Base-by-base conservation (phyloP, 2,329 filamentous ascomycete genomes). In the Diaporthe australafricana region DNA sequence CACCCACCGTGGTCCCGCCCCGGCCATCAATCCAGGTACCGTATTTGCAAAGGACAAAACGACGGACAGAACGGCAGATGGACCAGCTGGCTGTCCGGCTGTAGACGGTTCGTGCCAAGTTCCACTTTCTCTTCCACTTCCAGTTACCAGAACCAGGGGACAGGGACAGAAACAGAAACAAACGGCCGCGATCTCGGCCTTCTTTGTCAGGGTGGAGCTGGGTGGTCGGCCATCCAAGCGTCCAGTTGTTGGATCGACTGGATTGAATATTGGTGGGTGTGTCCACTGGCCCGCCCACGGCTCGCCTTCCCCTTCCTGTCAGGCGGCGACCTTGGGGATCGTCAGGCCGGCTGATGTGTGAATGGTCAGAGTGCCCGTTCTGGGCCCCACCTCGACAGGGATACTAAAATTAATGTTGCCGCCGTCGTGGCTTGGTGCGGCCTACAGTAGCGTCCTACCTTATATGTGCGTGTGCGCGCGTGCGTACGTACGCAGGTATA, bases 361-460 rank as follows among this genome's bases (percentile, higher is more conserved):
- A 72, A 56, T 72, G 71, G 71, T 38, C 40, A 42, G 48, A 66
- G 20, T 20, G 53, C 32, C 32, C 53, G 35, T 38, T 20, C 30
- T 50, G 38, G 22, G 32, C 56, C 30, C 72, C 72, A 68, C 45
- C 27, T 48, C 16, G 7, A 32, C 67, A 72, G 67, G 67, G 67
- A 47, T 42, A 47, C 20, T 69, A 57, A 70, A 69, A 73, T 73
- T 65, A 73, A 60, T 72, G 67, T 62, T 73, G 72, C 69, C 69
- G 70, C 72, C 67, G 48, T 70, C 57, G 68, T 72, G 71, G 67
- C 71, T 60, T 66, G 71, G 57, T 50, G 57, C 56, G 67, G 42
- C 40, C 45, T 48, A 45, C 60, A 32, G 60, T 65, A 65, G 60
- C 60, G 60, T 65, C 60, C 60, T 65, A 50, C 60, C 60, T 65